A percentile compares a stretch with the other conserved stretches of the same genome.
Conservation (phyloP, 2,329 filamentous ascomycete genomes). For the Plenodomus biglobosus region DNA sequence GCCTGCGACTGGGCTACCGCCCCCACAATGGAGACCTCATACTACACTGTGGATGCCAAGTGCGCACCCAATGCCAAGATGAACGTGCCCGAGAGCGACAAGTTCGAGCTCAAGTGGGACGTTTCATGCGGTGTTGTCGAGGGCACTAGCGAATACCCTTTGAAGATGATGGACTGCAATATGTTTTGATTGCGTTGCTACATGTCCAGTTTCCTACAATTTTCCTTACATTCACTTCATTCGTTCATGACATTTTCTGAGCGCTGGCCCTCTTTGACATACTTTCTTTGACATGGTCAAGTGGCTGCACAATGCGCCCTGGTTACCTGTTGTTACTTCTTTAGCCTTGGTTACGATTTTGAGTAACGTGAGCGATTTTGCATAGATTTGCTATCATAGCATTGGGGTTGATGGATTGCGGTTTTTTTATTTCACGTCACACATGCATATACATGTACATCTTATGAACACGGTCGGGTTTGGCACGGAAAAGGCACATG, state of each 20-base stretch:
- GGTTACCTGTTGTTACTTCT: conserved; percentile 7
- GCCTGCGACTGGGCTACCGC: conserved; percentile 43
- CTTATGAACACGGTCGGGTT: conserved; percentile 1
- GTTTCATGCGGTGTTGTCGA: conserved; percentile 39
- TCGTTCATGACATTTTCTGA: conserved; percentile 13
- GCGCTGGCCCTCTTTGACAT: conserved; percentile 5
- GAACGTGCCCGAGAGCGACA: conserved; percentile 23
- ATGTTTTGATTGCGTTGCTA: conserved; percentile 18
- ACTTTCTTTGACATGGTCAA: conserved; percentile 6
- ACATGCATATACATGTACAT: conserved; percentile 3
- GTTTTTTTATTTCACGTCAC: neutral
- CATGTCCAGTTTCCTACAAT: conserved; percentile 2
- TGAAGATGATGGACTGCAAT: conserved; percentile 43
- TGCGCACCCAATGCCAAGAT: conserved; percentile 41
- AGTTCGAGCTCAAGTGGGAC: conserved; percentile 48
- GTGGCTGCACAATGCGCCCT: conserved; percentile 12
- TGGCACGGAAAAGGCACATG: neutral
- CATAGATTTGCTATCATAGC: conserved; percentile 1
- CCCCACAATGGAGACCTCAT: conserved; percentile 47
- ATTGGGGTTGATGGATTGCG: conserved; percentile 2
- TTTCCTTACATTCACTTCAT: conserved; percentile 5
- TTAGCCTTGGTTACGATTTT: neutral
- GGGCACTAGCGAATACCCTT: conserved; percentile 50
- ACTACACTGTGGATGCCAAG: conserved; percentile 42
- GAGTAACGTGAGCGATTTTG: neutral